Evolutionary conservation across 2,329 filamentous ascomycete species (phyloP), one percentile per base, ranked within the genome.

Genomic region (Raffaelea albimanens): DNA sequence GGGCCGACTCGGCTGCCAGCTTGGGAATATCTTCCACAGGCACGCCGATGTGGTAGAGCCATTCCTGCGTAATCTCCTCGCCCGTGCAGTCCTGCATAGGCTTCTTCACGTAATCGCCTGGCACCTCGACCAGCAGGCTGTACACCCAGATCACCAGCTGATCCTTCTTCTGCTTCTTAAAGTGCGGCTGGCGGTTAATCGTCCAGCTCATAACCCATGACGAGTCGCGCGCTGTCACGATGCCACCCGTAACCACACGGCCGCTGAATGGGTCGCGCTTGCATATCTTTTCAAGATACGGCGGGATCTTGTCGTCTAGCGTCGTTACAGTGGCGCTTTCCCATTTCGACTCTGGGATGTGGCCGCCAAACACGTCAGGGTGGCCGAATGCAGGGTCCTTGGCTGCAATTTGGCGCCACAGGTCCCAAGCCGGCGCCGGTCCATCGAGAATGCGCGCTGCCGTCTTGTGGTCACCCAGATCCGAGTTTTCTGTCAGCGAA

Each of bases 291-390:
- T 59, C 48, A 47, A 68, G 61, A 48, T 65, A 63, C 19, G 59
- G 56, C 1, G 56, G 55, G 34, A 56, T 55, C 18, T 47, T 42
- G 13, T 55, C 52, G 31, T 61, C 58, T 5, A 67, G 55, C 0
- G 67, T 71, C 11, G 57, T 60, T 22, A 68, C 58, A 4, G 68
- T 68, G 25, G 69, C 69, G 0, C 63, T 66, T 47, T 64, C 62
- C 57, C 67, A 61, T 19, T 61, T 62, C 9, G 63, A 65, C 41
- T 68, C 60, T 2, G 54, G 42, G 20, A 62, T 53, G 21, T 64
- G 58, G 2, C 57, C 61, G 49, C 62, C 64, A 53, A 71, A 71
- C 41, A 64, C 67, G 29, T 65, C 61, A 0, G 68, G 64, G 42
- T 64, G 62, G 23, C 66, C 65, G 48, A 68, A 64, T 1, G 58